Percentiles rank a stretch among this genome's conserved stretches.
These are phyloP conservation scores for Taxawa tesnikishii DNA, from an alignment of 2,329 filamentous ascomycete genomes.

Conservation along the genomic window DNA sequence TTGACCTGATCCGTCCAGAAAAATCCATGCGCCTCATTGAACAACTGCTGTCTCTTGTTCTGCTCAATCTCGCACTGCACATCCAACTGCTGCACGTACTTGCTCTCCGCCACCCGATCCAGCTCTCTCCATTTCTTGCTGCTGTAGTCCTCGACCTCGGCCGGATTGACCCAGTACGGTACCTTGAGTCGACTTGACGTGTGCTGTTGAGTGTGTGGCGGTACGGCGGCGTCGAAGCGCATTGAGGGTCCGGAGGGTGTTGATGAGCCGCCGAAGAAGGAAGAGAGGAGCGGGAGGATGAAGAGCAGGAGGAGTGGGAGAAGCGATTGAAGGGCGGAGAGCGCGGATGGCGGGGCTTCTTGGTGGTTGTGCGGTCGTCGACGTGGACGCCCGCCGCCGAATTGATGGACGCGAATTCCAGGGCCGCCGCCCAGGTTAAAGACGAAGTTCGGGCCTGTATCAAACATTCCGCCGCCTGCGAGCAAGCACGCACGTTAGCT, in stretches of 20 bases:
- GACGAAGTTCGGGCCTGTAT: constrained; percentile 75
- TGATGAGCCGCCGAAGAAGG: constrained; percentile 54
- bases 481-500: not conserved
- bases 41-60: constrained; percentile 49
- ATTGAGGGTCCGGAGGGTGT: constrained; percentile 52
- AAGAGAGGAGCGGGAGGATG: constrained; percentile 66
- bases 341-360: constrained; percentile 38
- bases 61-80: constrained; percentile 66
- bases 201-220: constrained; percentile 64
- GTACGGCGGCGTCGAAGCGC: constrained; percentile 58
- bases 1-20: constrained; percentile 71
- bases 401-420: constrained; percentile 88
- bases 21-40: constrained; percentile 76
- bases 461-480: constrained; percentile 47
- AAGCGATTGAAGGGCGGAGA: constrained; percentile 38
- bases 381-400: constrained; percentile 68
- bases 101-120: constrained; percentile 64
- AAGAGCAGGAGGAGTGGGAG: constrained; percentile 75
- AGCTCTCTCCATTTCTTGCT: constrained; percentile 58
- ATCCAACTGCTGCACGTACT: constrained; percentile 55
- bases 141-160: constrained; percentile 60
- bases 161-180: constrained; percentile 75
- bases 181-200: constrained; percentile 59
- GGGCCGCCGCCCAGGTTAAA: constrained; percentile 84
- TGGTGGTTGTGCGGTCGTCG: constrained; percentile 56